Evolutionary conservation across 2,329 filamentous ascomycete genomes (phyloP).

Genomic region (Onygena corvina): DNA sequence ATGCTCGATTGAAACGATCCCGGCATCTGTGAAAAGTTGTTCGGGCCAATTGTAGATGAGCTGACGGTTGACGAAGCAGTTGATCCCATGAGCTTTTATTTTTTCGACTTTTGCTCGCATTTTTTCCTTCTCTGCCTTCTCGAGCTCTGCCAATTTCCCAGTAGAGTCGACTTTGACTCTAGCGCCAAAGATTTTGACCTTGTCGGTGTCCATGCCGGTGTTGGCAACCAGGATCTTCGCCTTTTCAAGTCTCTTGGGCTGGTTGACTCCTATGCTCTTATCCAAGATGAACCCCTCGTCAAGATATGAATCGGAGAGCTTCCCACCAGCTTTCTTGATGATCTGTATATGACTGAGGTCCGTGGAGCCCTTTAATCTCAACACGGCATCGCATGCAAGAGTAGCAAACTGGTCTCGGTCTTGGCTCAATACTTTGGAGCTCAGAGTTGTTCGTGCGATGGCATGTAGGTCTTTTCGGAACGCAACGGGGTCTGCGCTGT

Average conservation of each 20-base stretch:
- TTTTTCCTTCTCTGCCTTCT: slow-evolving; percentile 97
- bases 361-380: slow-evolving; percentile 77
- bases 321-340: slow-evolving; percentile 98
- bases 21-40: slow-evolving; percentile 93
- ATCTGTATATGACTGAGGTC: slow-evolving; percentile 98
- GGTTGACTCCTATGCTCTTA: slow-evolving; percentile 98
- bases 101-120: slow-evolving; percentile 99
- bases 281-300: slow-evolving; percentile 98
- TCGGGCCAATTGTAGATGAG: slow-evolving; percentile 99
- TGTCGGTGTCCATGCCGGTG: slow-evolving; percentile 98
- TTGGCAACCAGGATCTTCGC: slow-evolving; percentile 97
- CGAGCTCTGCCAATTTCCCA: slow-evolving; percentile 91
- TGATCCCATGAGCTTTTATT: slow-evolving; percentile 97
- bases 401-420: slow-evolving; percentile 84
- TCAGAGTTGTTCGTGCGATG: slow-evolving; percentile 89
- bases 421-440: slow-evolving; percentile 88
- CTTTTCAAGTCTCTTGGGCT: slow-evolving; percentile 93
- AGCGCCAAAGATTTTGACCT: slow-evolving; percentile 98
- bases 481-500: slow-evolving; percentile 67
- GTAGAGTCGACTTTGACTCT: slow-evolving; percentile 94
- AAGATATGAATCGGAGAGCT: slow-evolving; percentile 92
- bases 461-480: slow-evolving; percentile 83
- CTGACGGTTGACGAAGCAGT: slow-evolving; percentile 99
- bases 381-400: slow-evolving; percentile 80
- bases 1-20: slow-evolving; percentile 97